A percentile compares a stretch with the other conserved stretches of the same genome.
These are phyloP conservation scores for Colletotrichum orbiculare DNA, from an alignment of 2,329 filamentous ascomycete genomes.

Conservation along the genomic window DNA sequence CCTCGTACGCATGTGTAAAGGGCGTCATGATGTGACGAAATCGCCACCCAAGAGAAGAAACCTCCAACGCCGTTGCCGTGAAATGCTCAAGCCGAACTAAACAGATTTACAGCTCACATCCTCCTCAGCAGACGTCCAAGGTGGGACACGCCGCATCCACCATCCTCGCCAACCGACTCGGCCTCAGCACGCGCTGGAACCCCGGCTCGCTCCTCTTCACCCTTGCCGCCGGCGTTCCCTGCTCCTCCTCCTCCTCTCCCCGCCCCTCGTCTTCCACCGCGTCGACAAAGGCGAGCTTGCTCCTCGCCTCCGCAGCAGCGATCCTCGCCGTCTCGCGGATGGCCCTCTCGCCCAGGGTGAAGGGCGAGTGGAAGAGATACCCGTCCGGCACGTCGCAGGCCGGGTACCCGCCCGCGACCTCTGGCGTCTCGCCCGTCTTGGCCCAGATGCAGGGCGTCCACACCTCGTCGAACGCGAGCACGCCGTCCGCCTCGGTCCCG, in stretches of 20 bases:
- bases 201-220: constrained; percentile 12
- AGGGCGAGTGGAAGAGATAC: constrained; percentile 64
- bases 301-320: constrained; percentile 7
- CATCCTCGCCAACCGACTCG: not conserved
- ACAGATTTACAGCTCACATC: too few relatives aligned
- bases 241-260: constrained; percentile 1
- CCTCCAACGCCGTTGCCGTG: constrained; percentile 31
- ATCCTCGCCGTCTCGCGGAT: constrained; percentile 31
- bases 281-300: constrained; percentile 20
- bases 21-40: constrained; percentile 1
- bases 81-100: constrained; percentile 3
- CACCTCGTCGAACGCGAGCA: constrained; percentile 54
- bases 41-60: not conserved
- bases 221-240: not conserved
- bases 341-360: constrained; percentile 54
- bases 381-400: constrained; percentile 56
- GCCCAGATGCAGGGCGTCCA: constrained; percentile 54
- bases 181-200: constrained; percentile 7
- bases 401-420: constrained; percentile 12
- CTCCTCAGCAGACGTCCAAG: constrained; percentile 21
- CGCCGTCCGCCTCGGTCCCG: constrained; percentile 41
- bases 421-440: constrained; percentile 32
- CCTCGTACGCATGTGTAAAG: not conserved
- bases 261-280: not conserved
- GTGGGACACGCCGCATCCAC: constrained; percentile 14